These are phyloP conservation scores for Solanum acaule DNA, from an alignment of 257 asterid genomes.

Conservation along the genomic window DNA sequence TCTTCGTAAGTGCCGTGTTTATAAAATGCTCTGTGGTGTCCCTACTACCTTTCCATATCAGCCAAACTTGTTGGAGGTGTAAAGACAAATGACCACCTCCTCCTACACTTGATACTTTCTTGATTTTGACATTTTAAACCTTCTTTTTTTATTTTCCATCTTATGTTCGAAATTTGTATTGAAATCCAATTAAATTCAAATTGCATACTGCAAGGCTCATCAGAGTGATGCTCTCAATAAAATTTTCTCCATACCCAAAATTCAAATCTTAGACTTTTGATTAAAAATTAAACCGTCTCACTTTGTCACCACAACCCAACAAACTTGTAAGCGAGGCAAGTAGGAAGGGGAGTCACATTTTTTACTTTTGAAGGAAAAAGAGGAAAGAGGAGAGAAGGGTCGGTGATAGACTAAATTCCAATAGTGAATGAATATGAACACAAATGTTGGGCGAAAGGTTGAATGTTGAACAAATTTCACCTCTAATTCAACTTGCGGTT, in stretches of 20 bases:
- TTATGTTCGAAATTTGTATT: no score
- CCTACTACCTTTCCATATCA: not conserved
- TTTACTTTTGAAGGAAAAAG: no score
- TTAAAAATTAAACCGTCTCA: no score
- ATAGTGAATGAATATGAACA: conserved; percentile 23
- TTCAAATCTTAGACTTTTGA: no score
- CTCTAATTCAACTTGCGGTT: not conserved
- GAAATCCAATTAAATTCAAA: no score
- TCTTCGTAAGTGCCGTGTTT: not conserved
- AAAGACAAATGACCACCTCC: not conserved
- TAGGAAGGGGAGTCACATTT: not conserved
- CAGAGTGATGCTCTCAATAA: no score
- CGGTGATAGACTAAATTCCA: not conserved
- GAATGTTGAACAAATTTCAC: not conserved
- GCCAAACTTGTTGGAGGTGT: not conserved
- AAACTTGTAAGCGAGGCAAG: not conserved
- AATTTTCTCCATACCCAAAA: no score
- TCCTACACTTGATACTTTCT: not conserved
- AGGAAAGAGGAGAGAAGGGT: not conserved
- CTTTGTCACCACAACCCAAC: not conserved
- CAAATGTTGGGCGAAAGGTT: conserved; percentile 12
- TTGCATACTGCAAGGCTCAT: no score
- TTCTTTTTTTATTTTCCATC: no score
- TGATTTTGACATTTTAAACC: not conserved
- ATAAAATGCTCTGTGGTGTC: not conserved